Base-by-base conservation (phyloP, 805 yeast species). In the Metschnikowia shivogae region DNA sequence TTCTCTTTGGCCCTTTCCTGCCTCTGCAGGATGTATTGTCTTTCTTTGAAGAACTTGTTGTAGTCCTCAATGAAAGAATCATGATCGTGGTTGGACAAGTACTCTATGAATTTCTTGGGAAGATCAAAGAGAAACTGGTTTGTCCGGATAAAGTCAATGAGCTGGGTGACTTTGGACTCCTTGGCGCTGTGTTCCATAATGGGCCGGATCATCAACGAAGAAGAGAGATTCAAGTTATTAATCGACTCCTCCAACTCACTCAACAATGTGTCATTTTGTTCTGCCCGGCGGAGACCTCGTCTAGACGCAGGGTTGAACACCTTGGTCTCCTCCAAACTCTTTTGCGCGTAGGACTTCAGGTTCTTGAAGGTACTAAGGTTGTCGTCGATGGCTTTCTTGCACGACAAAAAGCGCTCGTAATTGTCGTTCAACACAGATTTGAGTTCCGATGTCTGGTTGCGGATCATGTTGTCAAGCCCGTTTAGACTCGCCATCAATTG, bases 361-460 rank as follows among this genome's bases (percentile, higher is more conserved):
- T 52, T 49, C 45, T 63, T 63, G 53, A 70, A 71, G 6, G 59
- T 59, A 12, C 52, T 56, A 49, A 71, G 55, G 3, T 64, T 59
- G n/a, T 62, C 63, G 49, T 71, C 76, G n/a, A 71, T 68, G 5
- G 67, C 55, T 37, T 57, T 55, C 43, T 71, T 71, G 49, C 72
- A 65, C 43, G 65, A 56, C 41, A 71, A 56, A 41, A 71, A 68
- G 39, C 58, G 58, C 24, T 59, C 52, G 49, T 61, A 71, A 45
- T 71, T 69, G 28, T 62, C 64, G 45, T 68, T 65, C 5, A 71
- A 61, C 8, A 64, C 72, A 2, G 58, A 51, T 46, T 68, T 67
- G 49, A 71, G 60, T 42, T 70, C 65, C 7, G 51, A 45, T 6
- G 70, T 63, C 48, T 71, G 72, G 42, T 61, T 56, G 22, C 63